Percentiles rank a stretch among this genome's conserved stretches.
Evolutionary conservation across 140 eudicot species (phyloP).

Genomic region (Erigeron philadelphicus): DNA sequence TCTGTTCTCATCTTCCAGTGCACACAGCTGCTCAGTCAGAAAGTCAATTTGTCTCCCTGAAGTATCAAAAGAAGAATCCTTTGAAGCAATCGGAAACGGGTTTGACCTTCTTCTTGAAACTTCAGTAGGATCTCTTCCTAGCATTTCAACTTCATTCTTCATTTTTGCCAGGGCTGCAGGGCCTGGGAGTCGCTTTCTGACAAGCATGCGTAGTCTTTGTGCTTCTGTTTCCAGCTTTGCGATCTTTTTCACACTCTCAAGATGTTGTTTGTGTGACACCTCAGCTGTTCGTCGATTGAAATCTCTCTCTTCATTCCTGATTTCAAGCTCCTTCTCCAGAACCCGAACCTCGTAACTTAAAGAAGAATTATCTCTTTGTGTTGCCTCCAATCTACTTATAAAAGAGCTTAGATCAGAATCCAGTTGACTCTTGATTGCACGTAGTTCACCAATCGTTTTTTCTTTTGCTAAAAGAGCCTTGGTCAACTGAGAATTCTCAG

Average conservation of each 20-base stretch:
- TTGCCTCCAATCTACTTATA: slow-evolving; percentile 47
- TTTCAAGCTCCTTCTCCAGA: slow-evolving; percentile 81
- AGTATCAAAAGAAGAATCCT: slow-evolving; percentile 38
- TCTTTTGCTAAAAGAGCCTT: slow-evolving; percentile 61
- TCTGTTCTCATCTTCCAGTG: slow-evolving; percentile 70
- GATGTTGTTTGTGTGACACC: slow-evolving; percentile 68
- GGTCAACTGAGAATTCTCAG: slow-evolving; percentile 55
- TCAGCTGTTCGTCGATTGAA: slow-evolving; percentile 66
- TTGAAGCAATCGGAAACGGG: slow-evolving; percentile 34
- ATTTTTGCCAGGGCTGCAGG: slow-evolving; percentile 78
- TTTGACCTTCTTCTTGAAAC: slow-evolving; percentile 49
- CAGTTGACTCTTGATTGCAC: slow-evolving; percentile 31
- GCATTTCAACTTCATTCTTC: slow-evolving; percentile 71
- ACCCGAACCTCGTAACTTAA: slow-evolving; percentile 73
- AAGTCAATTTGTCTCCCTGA: slow-evolving; percentile 41
- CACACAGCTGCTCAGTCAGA: slow-evolving; percentile 47
- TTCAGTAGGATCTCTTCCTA: slow-evolving; percentile 50
- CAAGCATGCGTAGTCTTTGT: slow-evolving; percentile 71
- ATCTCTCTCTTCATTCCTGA: slow-evolving; percentile 84
- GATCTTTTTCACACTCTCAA: slow-evolving; percentile 63
- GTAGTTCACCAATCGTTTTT: slow-evolving; percentile 47
- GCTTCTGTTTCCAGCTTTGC: slow-evolving; percentile 81
- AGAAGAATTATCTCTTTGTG: slow-evolving; percentile 68
- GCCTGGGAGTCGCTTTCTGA: slow-evolving; percentile 75
- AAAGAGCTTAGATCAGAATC: slow-evolving; percentile 53